Conservation (phyloP, 495 filamentous ascomycete species). For the Aspergillus bridgeri region DNA sequence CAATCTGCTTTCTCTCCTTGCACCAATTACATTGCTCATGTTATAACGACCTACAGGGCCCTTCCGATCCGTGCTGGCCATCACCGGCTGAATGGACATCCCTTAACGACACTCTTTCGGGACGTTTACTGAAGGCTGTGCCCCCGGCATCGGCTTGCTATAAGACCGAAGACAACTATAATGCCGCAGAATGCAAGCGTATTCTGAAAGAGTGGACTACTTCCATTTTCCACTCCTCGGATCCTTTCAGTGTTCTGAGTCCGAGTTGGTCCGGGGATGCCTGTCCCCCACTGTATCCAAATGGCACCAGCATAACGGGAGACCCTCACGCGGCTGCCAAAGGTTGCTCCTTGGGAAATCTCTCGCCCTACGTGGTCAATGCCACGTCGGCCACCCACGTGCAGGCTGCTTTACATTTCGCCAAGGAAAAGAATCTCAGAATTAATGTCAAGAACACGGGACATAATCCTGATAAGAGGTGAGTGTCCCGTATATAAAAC, state of each 20-base stretch:
- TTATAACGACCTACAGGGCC: conserved; percentile 1
- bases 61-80: conserved; percentile 28
- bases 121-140: conserved; percentile 30
- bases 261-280: conserved; percentile 6
- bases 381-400: no score
- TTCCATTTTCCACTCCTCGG: conserved; percentile 14
- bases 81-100: conserved; percentile 23
- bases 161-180: conserved; percentile 35
- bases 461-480: conserved; percentile 18
- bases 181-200: conserved; percentile 11
- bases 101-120: conserved; percentile 29
- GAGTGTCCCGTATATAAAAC: background rate
- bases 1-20: no score
- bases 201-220: conserved; percentile 17
- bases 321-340: no score
- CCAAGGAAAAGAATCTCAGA: conserved; percentile 27
- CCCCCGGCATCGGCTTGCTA: conserved; percentile 36
- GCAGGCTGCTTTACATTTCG: no score
- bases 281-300: conserved; percentile 22
- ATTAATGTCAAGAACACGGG: conserved; percentile 59
- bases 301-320: conserved; percentile 18
- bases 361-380: no score
- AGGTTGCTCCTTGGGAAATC: no score
- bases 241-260: conserved; percentile 1
- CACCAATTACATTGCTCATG: no score